Base-by-base conservation (phyloP, 2,329 filamentous ascomycete genomes). In the Paracamarosporium sp. region DNA sequence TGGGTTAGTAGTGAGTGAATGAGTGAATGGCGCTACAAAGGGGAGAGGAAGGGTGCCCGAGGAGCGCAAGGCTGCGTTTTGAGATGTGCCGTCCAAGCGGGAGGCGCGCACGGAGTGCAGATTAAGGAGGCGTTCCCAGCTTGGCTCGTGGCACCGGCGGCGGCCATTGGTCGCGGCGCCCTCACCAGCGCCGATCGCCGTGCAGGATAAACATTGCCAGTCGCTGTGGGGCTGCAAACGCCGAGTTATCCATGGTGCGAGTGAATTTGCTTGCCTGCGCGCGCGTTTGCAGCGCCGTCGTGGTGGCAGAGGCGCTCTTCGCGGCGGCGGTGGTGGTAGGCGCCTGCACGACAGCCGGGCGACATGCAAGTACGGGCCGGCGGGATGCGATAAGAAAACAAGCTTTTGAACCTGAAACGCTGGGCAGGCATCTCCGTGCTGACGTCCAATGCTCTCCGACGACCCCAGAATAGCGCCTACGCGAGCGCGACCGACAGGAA, bases 21-120 rank as follows among this genome's bases (percentile, higher is more conserved):
- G 71, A 74, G 72, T 65, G 72, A 63, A 67, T 53, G 68, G 61
- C 64, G 65, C 60, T 53, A 59, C 48, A 50, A 62, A 64, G 62
- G 65, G 64, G 59, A 66, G 59, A 59, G 61, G 58, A 60, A 24
- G 12, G 33, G 38, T 44, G 38, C 30, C 15, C 25, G 47, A 59
- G 46, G 50, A 35, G 44, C 44, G 59, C 59, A 63, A 45, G 58
- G 54, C 53, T 56, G 44, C 43, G 64, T 66, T 62, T 65, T 62
- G 55, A 50, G 24, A 54, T 36, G 30, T 3, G 46, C 46, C 47
- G 47, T 13, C 40, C 33, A 35, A 43, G 45, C 22, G 40, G 51
- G 53, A 47, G 24, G 51, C 63, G 59, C 22, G 64, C 64, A 65
- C 63, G 64, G 67, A 65, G 57, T 61, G 56, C 56, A 57, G 60